Conservation (phyloP, 2,329 filamentous ascomycete species). For the Bipolaris cookei region DNA sequence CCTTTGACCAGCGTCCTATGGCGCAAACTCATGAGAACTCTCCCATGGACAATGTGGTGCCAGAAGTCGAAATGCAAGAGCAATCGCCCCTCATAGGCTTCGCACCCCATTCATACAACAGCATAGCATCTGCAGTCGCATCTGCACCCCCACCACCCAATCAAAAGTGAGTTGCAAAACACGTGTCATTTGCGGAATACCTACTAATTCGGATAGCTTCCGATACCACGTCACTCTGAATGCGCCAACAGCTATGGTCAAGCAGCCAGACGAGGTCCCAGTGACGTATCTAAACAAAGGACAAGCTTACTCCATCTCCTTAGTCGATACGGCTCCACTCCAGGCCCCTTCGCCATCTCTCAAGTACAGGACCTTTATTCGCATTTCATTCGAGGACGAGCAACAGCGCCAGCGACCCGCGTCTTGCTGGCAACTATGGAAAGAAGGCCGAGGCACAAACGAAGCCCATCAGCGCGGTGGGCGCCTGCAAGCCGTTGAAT, state of each 20-base stretch:
- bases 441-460: slow-evolving; percentile 92
- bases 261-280: slow-evolving; percentile 85
- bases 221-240: slow-evolving; percentile 90
- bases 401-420: slow-evolving; percentile 84
- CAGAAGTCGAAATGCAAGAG: slow-evolving; percentile 66
- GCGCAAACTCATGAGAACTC: slow-evolving; percentile 70
- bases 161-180: slow-evolving; percentile 54
- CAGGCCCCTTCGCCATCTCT: slow-evolving; percentile 63
- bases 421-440: slow-evolving; percentile 90
- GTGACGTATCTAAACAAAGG: slow-evolving; percentile 99
- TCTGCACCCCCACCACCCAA: slow-evolving; percentile 46
- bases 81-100: slow-evolving; percentile 66
- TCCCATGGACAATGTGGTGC: slow-evolving; percentile 63
- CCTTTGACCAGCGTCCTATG: slow-evolving; percentile 73
- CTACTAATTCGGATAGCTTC: slow-evolving; percentile 62
- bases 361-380: slow-evolving; percentile 86
- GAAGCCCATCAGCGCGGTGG: slow-evolving; percentile 94
- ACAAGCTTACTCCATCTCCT: slow-evolving; percentile 86
- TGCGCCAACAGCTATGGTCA: slow-evolving; percentile 96
- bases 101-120: slow-evolving; percentile 58
- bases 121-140: slow-evolving; percentile 51
- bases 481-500: slow-evolving; percentile 93
- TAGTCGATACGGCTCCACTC: slow-evolving; percentile 76
- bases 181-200: background rate
- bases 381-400: slow-evolving; percentile 97